Base-by-base conservation (phyloP, 805 yeast genomes). In the Lipomyces lipofer region DNA sequence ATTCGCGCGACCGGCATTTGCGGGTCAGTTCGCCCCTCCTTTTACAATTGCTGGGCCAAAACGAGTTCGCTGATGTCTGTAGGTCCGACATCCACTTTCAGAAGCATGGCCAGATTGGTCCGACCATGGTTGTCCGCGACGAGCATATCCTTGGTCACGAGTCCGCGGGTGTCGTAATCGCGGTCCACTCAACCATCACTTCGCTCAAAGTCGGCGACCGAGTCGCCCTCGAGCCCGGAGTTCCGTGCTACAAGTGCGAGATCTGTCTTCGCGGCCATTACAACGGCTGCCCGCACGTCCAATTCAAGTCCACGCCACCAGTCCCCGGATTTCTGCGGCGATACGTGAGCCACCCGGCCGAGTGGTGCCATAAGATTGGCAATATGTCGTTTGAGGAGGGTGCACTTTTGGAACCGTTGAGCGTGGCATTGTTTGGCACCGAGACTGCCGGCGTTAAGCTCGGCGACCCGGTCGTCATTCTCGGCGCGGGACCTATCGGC, bases 1-100 rank as follows among this genome's bases (percentile, higher is more conserved):
- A 77, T 83, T 40, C 74, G 79, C 56, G 81, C 83, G 48, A 83
- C 87, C 6, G 90, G 90, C 25, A 84, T 85, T 61, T 85, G 90
- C 69, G 90, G 90, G 29, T 49, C n/a, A 6, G 50, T 43, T 25
- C 19, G 13, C 21, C 32, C 22, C 30, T 8, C 40, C 40, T 35
- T 15, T 8, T 13, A 35, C 8, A 12, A 17, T 10, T 36, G 5
- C 4, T 35, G 8, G 1, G 8, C 19, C 40, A 42, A 15, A 24
- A 10, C 19, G 33, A 36, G 21, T 10, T 36, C 5, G 40, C 35
- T 47, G 15, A 15, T 15, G 12, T 28, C 32, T 12, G 15, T 29
- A 49, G 55, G 15, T 79, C 86, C 21, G 91, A 85, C 68, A 75
- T 84, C 56, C 89, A 85, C 66, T 83, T 82, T 71, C 82, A 80